Base-by-base conservation (phyloP, 2,329 filamentous ascomycete species). In the Paraphaeosphaeria sporulosa region DNA sequence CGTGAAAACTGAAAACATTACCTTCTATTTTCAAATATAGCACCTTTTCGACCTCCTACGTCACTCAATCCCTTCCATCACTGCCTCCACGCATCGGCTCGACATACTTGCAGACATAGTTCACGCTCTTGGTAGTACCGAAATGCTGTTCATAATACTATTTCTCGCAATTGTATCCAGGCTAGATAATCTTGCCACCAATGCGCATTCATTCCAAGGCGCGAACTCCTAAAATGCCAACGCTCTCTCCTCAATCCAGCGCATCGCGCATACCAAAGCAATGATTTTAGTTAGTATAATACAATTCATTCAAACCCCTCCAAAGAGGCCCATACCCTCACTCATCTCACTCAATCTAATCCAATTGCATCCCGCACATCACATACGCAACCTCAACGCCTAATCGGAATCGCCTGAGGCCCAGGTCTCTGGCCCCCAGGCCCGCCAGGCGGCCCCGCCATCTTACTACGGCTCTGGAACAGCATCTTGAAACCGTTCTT, bases 401-500 rank as follows among this genome's bases (percentile, higher is more conserved):
- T 19, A 10, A 52, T 52, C 19, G 49, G 49, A n/a, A 52, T 52
- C 21, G 34, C 49, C 49, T 52, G 49, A 7, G 49, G 12, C 12
- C 15, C 21, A 7, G 49, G 49, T 6, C 34, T 21, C 12, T 52
- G 49, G 15, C 34, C 49, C 49, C n/a, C n/a, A n/a, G 32, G 40
- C 8, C 42, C 42, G 10, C 10, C 12, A 21, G 49, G 49, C 23
- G 49, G 49, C 21, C 49, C 49, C 13, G 21, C 2, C 21, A 52
- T 40, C 34, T 40, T 52, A 2, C 32, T 40, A 5, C 34, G 34
- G 21, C 34, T 42, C 49, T 52, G 49, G 49, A 93, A 93, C 57
- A 94, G 84, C 73, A 94, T 79, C 84, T 98, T 98, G 85, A 98
- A 98, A 6, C 94, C 95, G 80, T 99, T 99, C 84, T 94, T 97